Percentiles rank a stretch among this genome's conserved stretches.
phyloP scores from a whole-genome alignment of 2,329 filamentous ascomycete species.

The Chrysosporium keratinophilum region DNA sequence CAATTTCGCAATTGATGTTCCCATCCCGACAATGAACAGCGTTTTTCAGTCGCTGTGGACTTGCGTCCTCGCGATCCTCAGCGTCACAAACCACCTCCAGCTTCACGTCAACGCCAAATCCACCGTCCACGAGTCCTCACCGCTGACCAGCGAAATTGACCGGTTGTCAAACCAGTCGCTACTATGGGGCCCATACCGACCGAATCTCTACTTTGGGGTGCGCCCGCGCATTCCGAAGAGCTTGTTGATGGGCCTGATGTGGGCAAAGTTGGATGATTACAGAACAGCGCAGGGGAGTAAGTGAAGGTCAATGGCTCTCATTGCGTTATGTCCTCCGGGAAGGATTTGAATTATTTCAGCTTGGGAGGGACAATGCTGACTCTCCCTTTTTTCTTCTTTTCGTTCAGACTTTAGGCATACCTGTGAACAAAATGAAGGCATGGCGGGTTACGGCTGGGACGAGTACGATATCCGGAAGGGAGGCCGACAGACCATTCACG shows the following conservation, averaged over 20 bases:
- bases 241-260: constrained; percentile 73
- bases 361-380: neutral
- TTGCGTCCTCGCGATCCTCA: constrained; percentile 18
- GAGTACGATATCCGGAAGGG: constrained; percentile 85
- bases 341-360: too few relatives aligned
- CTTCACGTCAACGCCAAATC: constrained; percentile 18
- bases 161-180: constrained; percentile 64
- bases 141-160: constrained; percentile 32
- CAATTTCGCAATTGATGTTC: neutral
- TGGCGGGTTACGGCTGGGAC: constrained; percentile 95
- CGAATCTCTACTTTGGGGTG: constrained; percentile 89
- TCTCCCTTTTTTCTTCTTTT: neutral
- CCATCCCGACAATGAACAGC: constrained; percentile 13
- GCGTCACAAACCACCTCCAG: constrained; percentile 8
- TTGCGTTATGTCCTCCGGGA: too few relatives aligned
- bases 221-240: constrained; percentile 72
- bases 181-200: constrained; percentile 90
- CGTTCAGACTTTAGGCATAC: constrained; percentile 82
- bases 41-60: constrained; percentile 24
- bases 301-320: constrained; percentile 25
- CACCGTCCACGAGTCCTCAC: constrained; percentile 23
- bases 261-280: constrained; percentile 76
- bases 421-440: constrained; percentile 88
- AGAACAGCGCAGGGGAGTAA: constrained; percentile 62
- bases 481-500: constrained; percentile 81